Base-by-base conservation (phyloP, 805 yeast species). In the Lipomyces lipofer region DNA sequence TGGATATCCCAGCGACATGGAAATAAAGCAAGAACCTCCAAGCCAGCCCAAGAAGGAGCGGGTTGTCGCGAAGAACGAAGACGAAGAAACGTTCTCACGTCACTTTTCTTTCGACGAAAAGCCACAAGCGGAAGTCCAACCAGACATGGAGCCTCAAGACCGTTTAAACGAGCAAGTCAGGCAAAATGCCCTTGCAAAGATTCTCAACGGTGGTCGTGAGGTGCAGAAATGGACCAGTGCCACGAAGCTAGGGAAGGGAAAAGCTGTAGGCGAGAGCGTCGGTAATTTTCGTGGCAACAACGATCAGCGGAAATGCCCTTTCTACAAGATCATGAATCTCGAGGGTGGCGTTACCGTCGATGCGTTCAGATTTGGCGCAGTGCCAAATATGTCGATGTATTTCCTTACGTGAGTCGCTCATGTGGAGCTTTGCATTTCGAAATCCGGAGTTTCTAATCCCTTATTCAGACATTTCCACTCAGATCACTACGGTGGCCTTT, bases 401-500 rank as follows among this genome's bases (percentile, higher is more conserved):
- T 71, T 66, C 49, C 66, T 67, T 36, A 69, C 73, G 56, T 54
- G 36, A 29, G 59, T 65, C 55, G 27, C 12, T 3, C 50, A 62
- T n/a, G 52, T 65, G 42, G 63, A 29, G 60, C 65, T 78, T n/a
- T n/a, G n/a, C n/a, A n/a, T n/a, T n/a, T n/a, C n/a, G n/a, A n/a
- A n/a, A n/a, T n/a, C n/a, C n/a, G n/a, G n/a, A n/a, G n/a, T n/a
- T n/a, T n/a, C n/a, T n/a, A n/a, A n/a, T n/a, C n/a, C n/a, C n/a
- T n/a, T n/a, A n/a, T n/a, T 4, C 15, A 54, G 58, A 0, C 99
- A 94, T 72, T 92, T 87, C 72, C 99, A 94, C 69, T 75, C 96
- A 0, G 99, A 94, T 67, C 99, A 94, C 67, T 94, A 94, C 66
- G 89, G 88, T 3, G 98, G 99, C 0, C 70, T 94, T 13, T 71